Evolutionary conservation across 306 rosid genomes (phyloP).

Genomic region (Purshia tridentata): DNA sequence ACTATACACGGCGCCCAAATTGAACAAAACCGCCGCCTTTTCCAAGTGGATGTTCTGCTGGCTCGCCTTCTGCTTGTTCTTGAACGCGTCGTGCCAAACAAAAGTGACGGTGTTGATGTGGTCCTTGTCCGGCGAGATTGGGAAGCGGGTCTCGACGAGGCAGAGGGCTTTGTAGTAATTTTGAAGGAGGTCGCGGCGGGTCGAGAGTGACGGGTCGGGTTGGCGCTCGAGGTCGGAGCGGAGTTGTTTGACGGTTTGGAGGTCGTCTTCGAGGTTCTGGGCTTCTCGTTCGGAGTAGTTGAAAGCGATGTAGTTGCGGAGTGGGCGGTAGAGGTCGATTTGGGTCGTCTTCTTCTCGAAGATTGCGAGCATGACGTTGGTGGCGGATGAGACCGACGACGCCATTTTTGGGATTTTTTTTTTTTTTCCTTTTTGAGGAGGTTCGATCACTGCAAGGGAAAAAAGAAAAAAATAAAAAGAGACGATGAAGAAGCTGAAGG

Average conservation of each 20-base stretch:
- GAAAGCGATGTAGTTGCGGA: conserved; percentile 81
- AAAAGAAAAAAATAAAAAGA: not conserved
- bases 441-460: not conserved
- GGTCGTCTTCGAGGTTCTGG: conserved; percentile 89
- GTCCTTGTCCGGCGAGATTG: conserved; percentile 80
- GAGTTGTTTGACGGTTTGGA: conserved; percentile 77
- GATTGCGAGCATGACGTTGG: conserved; percentile 87
- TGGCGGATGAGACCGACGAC: conserved; percentile 43
- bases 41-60: conserved; percentile 97
- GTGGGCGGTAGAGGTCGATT: conserved; percentile 77
- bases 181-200: conserved; percentile 88
- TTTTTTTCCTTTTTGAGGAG: not conserved
- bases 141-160: conserved; percentile 92
- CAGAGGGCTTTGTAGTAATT: conserved; percentile 77
- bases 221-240: conserved; percentile 85
- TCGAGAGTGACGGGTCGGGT: conserved; percentile 75
- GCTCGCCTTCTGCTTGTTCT: conserved; percentile 75
- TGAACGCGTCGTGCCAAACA: conserved; percentile 90
- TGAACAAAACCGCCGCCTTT: conserved; percentile 83
- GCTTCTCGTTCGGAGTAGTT: conserved; percentile 98
- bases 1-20: conserved; percentile 83
- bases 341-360: conserved; percentile 81
- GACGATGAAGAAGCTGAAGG: not conserved
- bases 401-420: conserved; percentile 9
- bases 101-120: conserved; percentile 77